A percentile compares a stretch with the other conserved stretches of the same genome.
Conservation (phyloP, 106 monocot species). For the Phalaenopsis aphrodite region DNA sequence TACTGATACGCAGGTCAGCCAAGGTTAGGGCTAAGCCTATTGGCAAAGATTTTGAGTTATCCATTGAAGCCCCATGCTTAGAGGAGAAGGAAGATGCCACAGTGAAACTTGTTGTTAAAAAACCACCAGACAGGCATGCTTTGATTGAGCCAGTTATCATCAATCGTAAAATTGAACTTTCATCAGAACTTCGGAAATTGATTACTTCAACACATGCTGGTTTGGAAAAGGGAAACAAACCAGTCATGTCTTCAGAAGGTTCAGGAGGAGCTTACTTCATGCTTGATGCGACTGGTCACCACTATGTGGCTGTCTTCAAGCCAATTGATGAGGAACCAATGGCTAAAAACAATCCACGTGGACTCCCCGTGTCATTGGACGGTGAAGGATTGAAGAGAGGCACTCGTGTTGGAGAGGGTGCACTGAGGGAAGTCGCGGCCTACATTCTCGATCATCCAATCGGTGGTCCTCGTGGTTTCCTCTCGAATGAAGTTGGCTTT, state of each 20-base stretch:
- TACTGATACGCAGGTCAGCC: constrained; percentile 48
- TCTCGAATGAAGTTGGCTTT: constrained; percentile 43
- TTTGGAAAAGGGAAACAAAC: constrained; percentile 46
- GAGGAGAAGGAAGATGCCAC: constrained; percentile 4
- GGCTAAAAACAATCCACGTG: constrained; percentile 81
- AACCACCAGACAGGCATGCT: neutral
- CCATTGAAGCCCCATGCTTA: constrained; percentile 17
- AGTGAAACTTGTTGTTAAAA: constrained; percentile 1
- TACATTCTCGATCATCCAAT: constrained; percentile 73
- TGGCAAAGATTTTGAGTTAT: constrained; percentile 49
- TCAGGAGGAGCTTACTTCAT: constrained; percentile 86
- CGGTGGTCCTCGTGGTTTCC: constrained; percentile 28
- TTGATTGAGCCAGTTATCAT: constrained; percentile 55
- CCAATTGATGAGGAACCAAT: constrained; percentile 79
- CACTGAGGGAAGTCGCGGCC: constrained; percentile 77
- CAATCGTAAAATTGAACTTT: constrained; percentile 39
- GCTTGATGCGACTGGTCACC: constrained; percentile 38
- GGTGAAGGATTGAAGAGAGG: constrained; percentile 85
- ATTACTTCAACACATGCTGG: constrained; percentile 36
- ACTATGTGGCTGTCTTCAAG: constrained; percentile 62
- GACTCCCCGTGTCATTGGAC: constrained; percentile 58
- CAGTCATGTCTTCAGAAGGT: constrained; percentile 59
- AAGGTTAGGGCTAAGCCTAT: constrained; percentile 36
- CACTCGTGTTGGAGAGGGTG: constrained; percentile 78
- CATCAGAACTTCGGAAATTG: constrained; percentile 28